phyloP scores from a whole-genome alignment of 306 rosid genomes.

The Dryas alaskensis region DNA sequence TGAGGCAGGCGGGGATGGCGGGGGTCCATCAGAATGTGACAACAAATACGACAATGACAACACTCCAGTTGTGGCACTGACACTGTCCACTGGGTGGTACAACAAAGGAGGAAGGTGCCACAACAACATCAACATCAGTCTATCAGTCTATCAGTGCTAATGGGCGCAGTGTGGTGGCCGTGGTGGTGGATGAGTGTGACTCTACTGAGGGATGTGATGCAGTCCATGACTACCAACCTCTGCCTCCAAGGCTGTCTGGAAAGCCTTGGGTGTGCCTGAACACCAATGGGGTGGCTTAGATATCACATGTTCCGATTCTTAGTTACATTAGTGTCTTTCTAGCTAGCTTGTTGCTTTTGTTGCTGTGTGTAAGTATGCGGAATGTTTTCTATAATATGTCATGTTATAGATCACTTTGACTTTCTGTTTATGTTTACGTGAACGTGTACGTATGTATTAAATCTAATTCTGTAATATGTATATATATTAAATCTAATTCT shows the following conservation, averaged over 20 bases:
- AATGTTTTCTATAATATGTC: not conserved
- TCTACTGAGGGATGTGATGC: slow-evolving; percentile 44
- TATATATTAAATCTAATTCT: too few species aligned
- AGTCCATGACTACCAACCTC: slow-evolving; percentile 36
- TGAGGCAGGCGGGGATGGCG: slow-evolving; percentile 37
- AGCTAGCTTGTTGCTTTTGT: not conserved
- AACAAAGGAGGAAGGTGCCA: slow-evolving; percentile 27
- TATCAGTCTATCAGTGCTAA: slow-evolving; percentile 15
- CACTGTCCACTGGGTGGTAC: slow-evolving; percentile 33
- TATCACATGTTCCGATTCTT: slow-evolving; percentile 4
- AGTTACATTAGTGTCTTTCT: not conserved
- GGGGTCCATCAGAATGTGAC: slow-evolving; percentile 36
- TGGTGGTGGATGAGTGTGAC: slow-evolving; percentile 59
- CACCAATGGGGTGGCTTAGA: slow-evolving; percentile 8
- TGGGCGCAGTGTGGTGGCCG: slow-evolving; percentile 37
- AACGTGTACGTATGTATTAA: too few species aligned
- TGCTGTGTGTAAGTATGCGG: not conserved
- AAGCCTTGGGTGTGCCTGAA: slow-evolving; percentile 16
- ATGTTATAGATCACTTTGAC: too few species aligned
- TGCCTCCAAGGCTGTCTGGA: slow-evolving; percentile 25
- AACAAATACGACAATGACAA: slow-evolving; percentile 27
- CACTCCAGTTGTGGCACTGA: slow-evolving; percentile 28
- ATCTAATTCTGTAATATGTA: too few species aligned
- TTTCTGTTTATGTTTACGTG: too few species aligned
- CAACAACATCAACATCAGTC: slow-evolving; percentile 16